Evolutionary conservation across 2,329 filamentous ascomycete genomes (phyloP), one percentile per base, ranked within the genome.

Genomic region (Aureobasidium pullulans): DNA sequence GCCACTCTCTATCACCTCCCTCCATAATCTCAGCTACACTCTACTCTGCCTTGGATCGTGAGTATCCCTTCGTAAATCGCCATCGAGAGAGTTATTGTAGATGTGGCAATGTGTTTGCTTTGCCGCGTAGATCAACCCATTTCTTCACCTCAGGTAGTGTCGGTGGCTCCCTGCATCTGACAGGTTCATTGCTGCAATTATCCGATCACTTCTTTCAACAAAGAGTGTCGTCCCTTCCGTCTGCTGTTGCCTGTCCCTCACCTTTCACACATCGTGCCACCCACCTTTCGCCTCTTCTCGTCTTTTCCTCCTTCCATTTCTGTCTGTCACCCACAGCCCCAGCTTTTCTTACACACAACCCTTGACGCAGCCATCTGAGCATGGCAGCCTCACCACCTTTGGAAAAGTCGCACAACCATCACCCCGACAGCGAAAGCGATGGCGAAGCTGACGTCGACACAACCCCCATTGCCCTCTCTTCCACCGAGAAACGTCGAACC

Each of bases 401-500:
- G 11, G 34, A 40, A 6, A 19, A 6, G 15, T 31, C 34, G 15
- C 49, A 56, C 7, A 43, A 23, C 16, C 2, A 23, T 23, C 23
- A 23, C 23, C 23, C 23, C 23, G 43, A 62, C 56, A 54, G 39
- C 29, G 57, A 58, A 59, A 37, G 16, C 34, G 50, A 62, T 36
- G 44, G 40, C 16, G 39, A 60, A 3, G 16, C 10, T 10, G 50
- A 49, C 10, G 16, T 34, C 43, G 19, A 57, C 9, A n/a, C 34
- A 5, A 31, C 39, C 6, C 47, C 10, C 11, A 11, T 6, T 34
- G 11, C 16, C 4, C 32, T 49, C 13, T 28, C 46, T 1, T 42
- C 37, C 2, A 40, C 63, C 9, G 71, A 78, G 62, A 75, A 70
- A 62, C 70, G 73, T 9, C 69, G 70, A 36, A 71, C 66, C 15